These are phyloP conservation scores for Leishmania arabica DNA, from an alignment of 208 protist genomes.

Conservation along the genomic window DNA sequence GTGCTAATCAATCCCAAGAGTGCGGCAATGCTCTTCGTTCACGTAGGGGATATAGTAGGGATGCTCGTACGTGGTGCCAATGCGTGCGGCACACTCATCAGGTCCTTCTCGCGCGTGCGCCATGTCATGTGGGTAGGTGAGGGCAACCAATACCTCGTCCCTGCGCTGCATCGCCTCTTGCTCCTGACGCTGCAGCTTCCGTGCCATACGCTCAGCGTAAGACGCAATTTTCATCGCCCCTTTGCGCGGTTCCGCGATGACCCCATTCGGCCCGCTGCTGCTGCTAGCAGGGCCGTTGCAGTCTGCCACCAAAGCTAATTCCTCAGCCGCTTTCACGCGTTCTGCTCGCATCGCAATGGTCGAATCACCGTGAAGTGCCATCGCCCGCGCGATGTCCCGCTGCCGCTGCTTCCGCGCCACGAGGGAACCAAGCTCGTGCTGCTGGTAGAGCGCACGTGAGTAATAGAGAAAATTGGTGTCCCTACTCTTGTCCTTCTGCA, in stretches of 20 bases:
- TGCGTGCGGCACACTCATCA: constrained; percentile 18
- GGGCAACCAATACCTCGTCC: constrained; percentile 45
- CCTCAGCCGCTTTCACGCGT: neutral
- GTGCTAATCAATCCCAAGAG: constrained; percentile 38
- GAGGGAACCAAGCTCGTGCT: constrained; percentile 38
- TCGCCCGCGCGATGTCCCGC: constrained; percentile 20
- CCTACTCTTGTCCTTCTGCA: constrained; percentile 38
- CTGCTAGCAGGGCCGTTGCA: neutral
- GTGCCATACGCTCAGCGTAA: neutral
- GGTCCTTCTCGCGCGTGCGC: constrained; percentile 37
- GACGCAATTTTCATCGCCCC: neutral
- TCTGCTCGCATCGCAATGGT: constrained; percentile 3
- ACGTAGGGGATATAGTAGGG: constrained; percentile 41
- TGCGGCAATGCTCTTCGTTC: constrained; percentile 26
- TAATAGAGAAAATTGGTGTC: constrained; percentile 52
- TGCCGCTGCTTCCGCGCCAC: constrained; percentile 30
- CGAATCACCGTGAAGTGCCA: constrained; percentile 42
- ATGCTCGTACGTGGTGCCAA: constrained; percentile 39
- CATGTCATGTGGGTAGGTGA: constrained; percentile 31
- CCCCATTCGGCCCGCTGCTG: neutral
- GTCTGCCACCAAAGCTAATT: neutral
- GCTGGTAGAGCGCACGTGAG: constrained; percentile 49
- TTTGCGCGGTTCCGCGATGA: neutral
- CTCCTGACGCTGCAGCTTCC: constrained; percentile 19
- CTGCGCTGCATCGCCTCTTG: constrained; percentile 41